A percentile compares a stretch with the other conserved stretches of the same genome.
Conservation (phyloP, 139 green algal species). For the Chlorella sorokiniana region DNA sequence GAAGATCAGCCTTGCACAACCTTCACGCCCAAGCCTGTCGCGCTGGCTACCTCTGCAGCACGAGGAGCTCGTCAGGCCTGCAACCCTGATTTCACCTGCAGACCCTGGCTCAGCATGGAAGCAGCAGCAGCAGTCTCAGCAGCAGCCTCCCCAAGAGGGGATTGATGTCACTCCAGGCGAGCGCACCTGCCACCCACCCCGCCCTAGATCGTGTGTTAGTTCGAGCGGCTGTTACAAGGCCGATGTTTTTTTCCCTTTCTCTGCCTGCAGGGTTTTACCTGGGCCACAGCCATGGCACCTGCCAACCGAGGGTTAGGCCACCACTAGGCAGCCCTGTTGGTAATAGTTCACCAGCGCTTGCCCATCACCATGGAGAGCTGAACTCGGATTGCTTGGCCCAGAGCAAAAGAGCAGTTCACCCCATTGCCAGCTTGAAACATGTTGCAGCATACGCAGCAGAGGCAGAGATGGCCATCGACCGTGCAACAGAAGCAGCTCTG, state of each 20-base stretch:
- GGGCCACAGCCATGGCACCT: neutral
- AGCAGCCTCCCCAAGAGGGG: neutral
- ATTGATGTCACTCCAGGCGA: neutral
- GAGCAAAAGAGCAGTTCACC: neutral
- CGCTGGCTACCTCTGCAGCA: no score
- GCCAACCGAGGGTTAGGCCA: neutral
- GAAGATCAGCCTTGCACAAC: no score
- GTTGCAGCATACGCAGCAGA: slow-evolving; percentile 3
- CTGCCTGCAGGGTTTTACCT: slow-evolving; percentile 14
- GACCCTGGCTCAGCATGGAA: no score
- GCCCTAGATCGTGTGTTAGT: neutral
- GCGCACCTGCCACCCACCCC: neutral
- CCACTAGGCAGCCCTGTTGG: neutral
- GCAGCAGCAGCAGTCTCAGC: neutral
- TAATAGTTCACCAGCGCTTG: neutral
- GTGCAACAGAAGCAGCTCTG: neutral
- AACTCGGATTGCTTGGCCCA: no score
- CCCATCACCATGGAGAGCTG: no score
- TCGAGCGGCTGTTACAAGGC: no score
- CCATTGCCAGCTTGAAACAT: slow-evolving; percentile 21
- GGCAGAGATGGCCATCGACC: slow-evolving; percentile 22
- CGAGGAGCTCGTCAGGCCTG: no score
- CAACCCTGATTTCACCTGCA: no score
- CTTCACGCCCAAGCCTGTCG: no score
- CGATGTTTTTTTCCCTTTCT: no score